phyloP scores from a whole-genome alignment of 306 rosid species.

The Begonia loranthoides region DNA sequence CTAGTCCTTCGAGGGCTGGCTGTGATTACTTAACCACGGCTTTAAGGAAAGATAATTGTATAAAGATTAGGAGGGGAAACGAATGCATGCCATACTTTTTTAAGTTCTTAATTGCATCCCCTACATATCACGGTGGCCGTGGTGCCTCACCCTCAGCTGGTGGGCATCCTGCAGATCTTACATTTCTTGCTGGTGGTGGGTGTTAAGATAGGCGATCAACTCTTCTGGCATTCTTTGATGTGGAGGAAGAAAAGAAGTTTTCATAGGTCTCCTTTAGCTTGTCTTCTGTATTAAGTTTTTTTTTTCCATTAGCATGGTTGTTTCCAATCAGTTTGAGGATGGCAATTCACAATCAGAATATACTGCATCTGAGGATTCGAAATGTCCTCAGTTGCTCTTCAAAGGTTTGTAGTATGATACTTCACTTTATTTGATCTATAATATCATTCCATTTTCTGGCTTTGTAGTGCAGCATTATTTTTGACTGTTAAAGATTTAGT shows the following conservation, averaged over 20 bases:
- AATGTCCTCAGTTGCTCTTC: too few species aligned
- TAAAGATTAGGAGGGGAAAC: slow-evolving; percentile 13
- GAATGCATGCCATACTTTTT: slow-evolving; percentile 15
- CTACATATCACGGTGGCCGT: slow-evolving; percentile 33
- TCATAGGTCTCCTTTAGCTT: too few species aligned
- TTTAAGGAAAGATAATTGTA: slow-evolving; percentile 8
- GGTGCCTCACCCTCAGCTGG: slow-evolving; percentile 38
- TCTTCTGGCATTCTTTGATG: neutral
- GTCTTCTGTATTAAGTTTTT: too few species aligned
- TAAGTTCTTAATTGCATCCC: slow-evolving; percentile 22
- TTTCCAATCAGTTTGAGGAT: too few species aligned
- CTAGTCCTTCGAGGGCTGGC: slow-evolving; percentile 24
- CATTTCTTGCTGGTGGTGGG: slow-evolving; percentile 35
- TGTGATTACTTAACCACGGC: slow-evolving; percentile 22
- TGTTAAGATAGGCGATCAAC: slow-evolving; percentile 3
- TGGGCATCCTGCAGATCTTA: slow-evolving; percentile 35
- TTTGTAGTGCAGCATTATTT: too few species aligned
- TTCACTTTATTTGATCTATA: too few species aligned
- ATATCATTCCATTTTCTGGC: too few species aligned
- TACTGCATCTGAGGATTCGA: too few species aligned
- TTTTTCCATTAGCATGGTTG: too few species aligned
- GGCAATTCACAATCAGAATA: too few species aligned
- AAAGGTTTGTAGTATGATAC: too few species aligned
- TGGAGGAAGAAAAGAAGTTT: neutral
- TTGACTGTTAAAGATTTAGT: neutral